These are phyloP conservation scores for Stylonectria norvegica DNA, from an alignment of 2,329 filamentous ascomycete species.

Conservation along the genomic window DNA sequence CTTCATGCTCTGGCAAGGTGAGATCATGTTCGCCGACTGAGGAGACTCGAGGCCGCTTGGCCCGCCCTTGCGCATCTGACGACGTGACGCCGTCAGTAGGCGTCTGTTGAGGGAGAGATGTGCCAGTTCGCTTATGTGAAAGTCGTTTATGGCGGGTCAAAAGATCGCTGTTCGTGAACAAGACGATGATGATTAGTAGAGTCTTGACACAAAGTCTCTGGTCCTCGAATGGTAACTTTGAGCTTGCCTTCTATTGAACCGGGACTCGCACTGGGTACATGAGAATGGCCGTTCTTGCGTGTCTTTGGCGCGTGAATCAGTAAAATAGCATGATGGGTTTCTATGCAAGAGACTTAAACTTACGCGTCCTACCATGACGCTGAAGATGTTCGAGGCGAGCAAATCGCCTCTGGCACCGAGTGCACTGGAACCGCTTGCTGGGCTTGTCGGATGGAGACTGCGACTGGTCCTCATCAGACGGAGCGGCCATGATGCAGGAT, in stretches of 20 bases:
- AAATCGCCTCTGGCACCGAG: neutral
- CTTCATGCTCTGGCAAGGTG: neutral
- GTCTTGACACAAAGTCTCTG: neutral
- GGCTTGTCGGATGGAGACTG: neutral
- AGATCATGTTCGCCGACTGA: neutral
- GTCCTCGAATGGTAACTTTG: no score
- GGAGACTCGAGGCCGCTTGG: neutral
- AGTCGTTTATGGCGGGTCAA: neutral
- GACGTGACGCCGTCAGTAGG: neutral
- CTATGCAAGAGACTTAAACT: neutral
- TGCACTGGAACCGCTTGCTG: neutral
- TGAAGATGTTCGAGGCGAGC: neutral
- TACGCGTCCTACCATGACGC: neutral
- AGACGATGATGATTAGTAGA: neutral
- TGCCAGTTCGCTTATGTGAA: neutral
- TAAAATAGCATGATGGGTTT: neutral
- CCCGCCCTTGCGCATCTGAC: neutral
- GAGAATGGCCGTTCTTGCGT: neutral
- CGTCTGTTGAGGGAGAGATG: neutral
- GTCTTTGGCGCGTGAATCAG: neutral
- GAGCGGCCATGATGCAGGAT: neutral
- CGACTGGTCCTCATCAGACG: neutral
- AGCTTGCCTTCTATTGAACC: neutral
- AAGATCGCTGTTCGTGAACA: neutral
- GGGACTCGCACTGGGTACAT: neutral